A percentile compares a stretch with the other conserved stretches of the same genome.
Conservation (phyloP, 2,329 filamentous ascomycete genomes). For the Sporothrix variecibatus region DNA sequence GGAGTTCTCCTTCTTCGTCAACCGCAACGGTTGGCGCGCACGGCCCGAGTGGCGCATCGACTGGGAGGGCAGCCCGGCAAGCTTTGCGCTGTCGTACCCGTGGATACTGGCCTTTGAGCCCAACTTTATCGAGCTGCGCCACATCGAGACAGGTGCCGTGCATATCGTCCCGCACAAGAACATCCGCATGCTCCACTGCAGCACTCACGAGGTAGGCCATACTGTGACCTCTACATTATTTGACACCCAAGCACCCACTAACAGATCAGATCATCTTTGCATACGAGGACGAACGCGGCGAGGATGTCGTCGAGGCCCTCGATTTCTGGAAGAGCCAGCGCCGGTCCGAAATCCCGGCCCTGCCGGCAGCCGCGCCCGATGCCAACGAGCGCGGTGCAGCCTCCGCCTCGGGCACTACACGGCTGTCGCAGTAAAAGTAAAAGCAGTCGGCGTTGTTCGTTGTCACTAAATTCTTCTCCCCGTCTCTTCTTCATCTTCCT, state of each 20-base stretch:
- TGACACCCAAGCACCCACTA: not conserved
- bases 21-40: conserved; percentile 95
- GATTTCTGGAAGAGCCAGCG: conserved; percentile 87
- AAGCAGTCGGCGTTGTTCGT: not conserved
- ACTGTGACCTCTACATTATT: not conserved
- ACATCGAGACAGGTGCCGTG: conserved; percentile 91
- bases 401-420: conserved; percentile 16
- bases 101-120: conserved; percentile 97
- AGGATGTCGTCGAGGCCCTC: conserved; percentile 90
- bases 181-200: conserved; percentile 95
- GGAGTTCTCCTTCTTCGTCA: conserved; percentile 99
- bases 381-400: not conserved
- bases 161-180: conserved; percentile 97
- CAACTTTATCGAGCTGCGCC: conserved; percentile 94
- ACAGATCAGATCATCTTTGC: conserved; percentile 82
- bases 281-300: conserved; percentile 92
- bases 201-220: conserved; percentile 82
- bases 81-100: conserved; percentile 91
- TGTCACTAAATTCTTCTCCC: not conserved
- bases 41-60: conserved; percentile 95
- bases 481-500: not conserved
- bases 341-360: conserved; percentile 40
- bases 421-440: conserved; percentile 26
- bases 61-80: conserved; percentile 92
- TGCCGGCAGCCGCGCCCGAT: conserved; percentile 13